Conservation (phyloP, 306 rosid species). For the Bauhinia variegata region DNA sequence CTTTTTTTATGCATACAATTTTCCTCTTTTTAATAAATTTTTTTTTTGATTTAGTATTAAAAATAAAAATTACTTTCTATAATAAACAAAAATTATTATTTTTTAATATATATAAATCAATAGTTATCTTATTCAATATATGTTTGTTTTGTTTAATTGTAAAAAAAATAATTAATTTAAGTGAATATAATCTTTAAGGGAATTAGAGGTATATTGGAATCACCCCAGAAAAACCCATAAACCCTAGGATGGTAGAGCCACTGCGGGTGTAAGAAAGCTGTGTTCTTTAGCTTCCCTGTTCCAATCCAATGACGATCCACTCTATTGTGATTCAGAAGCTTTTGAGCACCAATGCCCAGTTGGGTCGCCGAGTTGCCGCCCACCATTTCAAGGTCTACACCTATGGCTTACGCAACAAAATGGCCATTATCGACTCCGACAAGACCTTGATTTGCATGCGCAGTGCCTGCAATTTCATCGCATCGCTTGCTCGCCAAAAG, state of each 20-base stretch:
- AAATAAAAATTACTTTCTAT: no score
- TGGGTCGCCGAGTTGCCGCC: constrained; percentile 61
- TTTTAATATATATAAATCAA: no score
- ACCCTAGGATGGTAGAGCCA: constrained; percentile 8
- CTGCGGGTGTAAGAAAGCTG: neutral
- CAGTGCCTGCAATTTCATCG: constrained; percentile 70
- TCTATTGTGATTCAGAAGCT: constrained; percentile 76
- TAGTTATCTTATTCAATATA: no score
- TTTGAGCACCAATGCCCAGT: constrained; percentile 72
- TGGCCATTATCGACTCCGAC: constrained; percentile 76
- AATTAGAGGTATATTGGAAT: no score
- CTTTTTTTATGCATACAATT: no score
- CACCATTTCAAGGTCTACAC: constrained; percentile 76
- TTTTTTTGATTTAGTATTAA: no score
- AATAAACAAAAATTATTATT: no score
- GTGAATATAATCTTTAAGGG: no score
- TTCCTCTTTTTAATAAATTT: no score
- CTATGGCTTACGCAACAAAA: constrained; percentile 68
- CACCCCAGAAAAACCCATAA: neutral
- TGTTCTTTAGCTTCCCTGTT: neutral
- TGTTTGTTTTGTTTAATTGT: no score
- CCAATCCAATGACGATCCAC: constrained; percentile 60
- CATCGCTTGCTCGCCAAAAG: constrained; percentile 58
- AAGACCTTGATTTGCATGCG: constrained; percentile 79
- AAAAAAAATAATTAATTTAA: no score